Base-by-base conservation (phyloP, 768 basidiomycete genomes). In the Tephrocybe sp. region DNA sequence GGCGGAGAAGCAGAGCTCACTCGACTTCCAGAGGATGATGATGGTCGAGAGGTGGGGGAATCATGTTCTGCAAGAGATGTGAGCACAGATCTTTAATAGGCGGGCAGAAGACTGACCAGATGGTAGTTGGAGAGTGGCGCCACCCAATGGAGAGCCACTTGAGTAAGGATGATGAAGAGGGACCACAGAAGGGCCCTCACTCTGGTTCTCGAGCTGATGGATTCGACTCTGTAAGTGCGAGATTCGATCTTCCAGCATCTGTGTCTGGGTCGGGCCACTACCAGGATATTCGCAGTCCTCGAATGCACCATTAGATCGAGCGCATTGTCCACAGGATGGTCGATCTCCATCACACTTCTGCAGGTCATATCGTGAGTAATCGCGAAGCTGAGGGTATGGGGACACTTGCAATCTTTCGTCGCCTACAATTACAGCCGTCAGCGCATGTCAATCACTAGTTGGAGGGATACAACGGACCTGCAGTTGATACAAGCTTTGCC, bases 271-370 rank as follows among this genome's bases (percentile, higher is more conserved):
- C 12, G 71, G 71, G 14, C 73, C 75, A 10, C 62, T 64, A 3
- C 69, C 75, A 2, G 74, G 74, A 57, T 83, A 84, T 65, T 84
- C 82, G 55, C 83, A 84, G 50, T 84, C 81, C 2, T 76, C 75
- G 1, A 66, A 66, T n/a, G 59, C 54, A 3, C 62, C 63, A 5
- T 75, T 68, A 0, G 74, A 73, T 2, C 74, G 64, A 10, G 66
- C 45, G 56, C 83, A 84, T 47, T 77, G 82, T 6, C 72, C 69
- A 54, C 83, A 84, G 3, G 68, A 64, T 0, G 83, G 83, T 48
- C 72, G 71, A 3, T 56, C 54, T 0, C 79, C 79, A 58, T 84
- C 80, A 50, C 83, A 84, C 63, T 71, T 75, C 83, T 84, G 33
- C n/a, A 32, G 4, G 25, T 18, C 10, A 30, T 24, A 15, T 25